phyloP scores from a whole-genome alignment of 2,329 filamentous ascomycete species.

The Phoma sp. region DNA sequence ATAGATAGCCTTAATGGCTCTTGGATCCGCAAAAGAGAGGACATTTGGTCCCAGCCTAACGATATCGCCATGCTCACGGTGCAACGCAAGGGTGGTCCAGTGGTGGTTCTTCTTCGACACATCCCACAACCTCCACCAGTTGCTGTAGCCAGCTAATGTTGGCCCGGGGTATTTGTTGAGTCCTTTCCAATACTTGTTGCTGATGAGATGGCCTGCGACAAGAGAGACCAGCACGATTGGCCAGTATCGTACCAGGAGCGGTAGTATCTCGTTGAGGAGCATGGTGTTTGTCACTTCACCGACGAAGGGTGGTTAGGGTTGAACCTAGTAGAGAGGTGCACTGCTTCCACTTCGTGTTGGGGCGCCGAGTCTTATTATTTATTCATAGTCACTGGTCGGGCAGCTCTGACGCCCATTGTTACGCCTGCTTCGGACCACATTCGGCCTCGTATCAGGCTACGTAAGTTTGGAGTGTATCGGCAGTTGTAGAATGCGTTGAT shows the following conservation, averaged over 20 bases:
- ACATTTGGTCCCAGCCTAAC: constrained; percentile 77
- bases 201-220: constrained; percentile 45
- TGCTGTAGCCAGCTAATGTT: constrained; percentile 69
- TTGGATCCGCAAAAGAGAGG: constrained; percentile 75
- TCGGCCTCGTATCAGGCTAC: not conserved
- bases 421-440: not conserved
- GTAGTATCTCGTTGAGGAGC: constrained; percentile 46
- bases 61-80: constrained; percentile 74
- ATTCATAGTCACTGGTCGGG: constrained; percentile 3
- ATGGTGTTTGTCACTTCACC: constrained; percentile 28
- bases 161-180: constrained; percentile 77
- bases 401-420: not conserved
- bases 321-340: not conserved
- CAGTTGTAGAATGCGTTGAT: constrained; percentile 13
- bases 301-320: not conserved
- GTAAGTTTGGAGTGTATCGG: constrained; percentile 10
- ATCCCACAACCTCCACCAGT: constrained; percentile 78
- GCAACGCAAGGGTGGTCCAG: constrained; percentile 70
- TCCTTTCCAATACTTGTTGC: constrained; percentile 60
- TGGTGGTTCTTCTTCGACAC: constrained; percentile 71
- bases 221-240: constrained; percentile 45
- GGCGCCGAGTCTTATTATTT: constrained; percentile 5
- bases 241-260: constrained; percentile 51
- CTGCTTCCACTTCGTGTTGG: not conserved
- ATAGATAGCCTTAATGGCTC: constrained; percentile 77